Conservation (phyloP, 306 rosid species). For the Cotoneaster glaucophyllus region DNA sequence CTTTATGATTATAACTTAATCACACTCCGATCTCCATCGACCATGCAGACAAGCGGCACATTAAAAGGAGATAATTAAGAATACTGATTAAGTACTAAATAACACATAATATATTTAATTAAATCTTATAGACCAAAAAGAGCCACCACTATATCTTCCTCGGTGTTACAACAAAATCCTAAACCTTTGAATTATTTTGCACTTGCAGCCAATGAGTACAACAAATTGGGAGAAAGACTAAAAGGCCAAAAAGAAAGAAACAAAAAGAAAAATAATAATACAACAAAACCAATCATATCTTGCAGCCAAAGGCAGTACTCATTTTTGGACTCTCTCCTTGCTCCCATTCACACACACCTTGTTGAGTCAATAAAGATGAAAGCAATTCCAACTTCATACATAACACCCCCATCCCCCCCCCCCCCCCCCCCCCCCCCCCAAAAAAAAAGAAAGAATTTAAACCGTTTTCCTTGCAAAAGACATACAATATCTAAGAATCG, state of each 20-base stretch:
- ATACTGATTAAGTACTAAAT: not conserved
- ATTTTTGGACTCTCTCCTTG: constrained; percentile 39
- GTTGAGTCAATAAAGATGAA: constrained; percentile 23
- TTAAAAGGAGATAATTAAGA: not conserved
- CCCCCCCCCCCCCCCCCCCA: not conserved
- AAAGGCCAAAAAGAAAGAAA: constrained; percentile 7
- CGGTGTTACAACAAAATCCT: constrained; percentile 58
- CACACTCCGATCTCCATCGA: not conserved
- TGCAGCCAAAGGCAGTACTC: constrained; percentile 31
- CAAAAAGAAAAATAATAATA: not conserved
- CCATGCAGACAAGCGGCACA: not conserved
- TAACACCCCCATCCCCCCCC: not conserved
- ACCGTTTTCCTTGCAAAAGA: not conserved
- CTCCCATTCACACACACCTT: constrained; percentile 56
- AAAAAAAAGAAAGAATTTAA: constrained; percentile 7
- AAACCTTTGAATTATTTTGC: constrained; percentile 33
- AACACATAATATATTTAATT: not conserved
- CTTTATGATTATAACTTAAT: not conserved
- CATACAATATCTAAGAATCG: not conserved
- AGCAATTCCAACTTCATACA: constrained; percentile 20
- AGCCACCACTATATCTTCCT: constrained; percentile 50
- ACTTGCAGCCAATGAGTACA: constrained; percentile 31
- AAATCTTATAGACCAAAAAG: not conserved
- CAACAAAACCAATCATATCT: not conserved
- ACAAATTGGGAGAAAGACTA: constrained; percentile 13